Evolutionary conservation across 140 eudicot species (phyloP).

Genomic region (Bidens hawaiensis): DNA sequence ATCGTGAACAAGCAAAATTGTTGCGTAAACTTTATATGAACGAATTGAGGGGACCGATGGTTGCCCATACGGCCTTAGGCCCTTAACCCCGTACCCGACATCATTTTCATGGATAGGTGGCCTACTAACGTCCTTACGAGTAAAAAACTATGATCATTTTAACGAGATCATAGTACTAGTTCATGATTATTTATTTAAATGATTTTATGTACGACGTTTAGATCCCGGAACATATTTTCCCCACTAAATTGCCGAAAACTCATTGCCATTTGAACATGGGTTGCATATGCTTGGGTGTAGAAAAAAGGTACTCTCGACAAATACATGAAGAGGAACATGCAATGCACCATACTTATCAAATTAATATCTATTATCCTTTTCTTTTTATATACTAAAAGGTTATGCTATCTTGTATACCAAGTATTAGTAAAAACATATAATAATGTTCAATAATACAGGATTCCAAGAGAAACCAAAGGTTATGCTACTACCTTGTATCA

Average conservation of each 20-base stretch:
- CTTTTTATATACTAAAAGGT: background rate
- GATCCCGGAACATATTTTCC: constrained; percentile 20
- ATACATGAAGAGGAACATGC: constrained; percentile 33
- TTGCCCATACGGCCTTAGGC: no score
- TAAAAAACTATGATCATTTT: no score
- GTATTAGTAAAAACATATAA: background rate
- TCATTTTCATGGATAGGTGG: background rate
- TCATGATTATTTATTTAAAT: background rate
- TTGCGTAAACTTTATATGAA: no score
- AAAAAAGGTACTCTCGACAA: constrained; percentile 14
- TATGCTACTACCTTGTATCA: no score
- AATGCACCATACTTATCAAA: constrained; percentile 24
- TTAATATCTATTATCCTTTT: constrained; percentile 4
- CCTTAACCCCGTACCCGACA: no score
- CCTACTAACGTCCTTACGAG: background rate
- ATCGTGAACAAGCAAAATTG: background rate
- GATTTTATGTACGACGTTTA: background rate
- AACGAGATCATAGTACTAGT: background rate
- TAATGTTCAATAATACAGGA: background rate
- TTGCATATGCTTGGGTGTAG: constrained; percentile 20
- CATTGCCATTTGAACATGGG: constrained; percentile 20
- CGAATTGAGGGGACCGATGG: background rate
- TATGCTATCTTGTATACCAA: constrained; percentile 1
- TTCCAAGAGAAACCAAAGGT: background rate
- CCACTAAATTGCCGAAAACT: constrained; percentile 2